These are phyloP conservation scores for Stagonosporopsis tanaceti DNA, from an alignment of 2,329 filamentous ascomycete genomes.

Conservation along the genomic window DNA sequence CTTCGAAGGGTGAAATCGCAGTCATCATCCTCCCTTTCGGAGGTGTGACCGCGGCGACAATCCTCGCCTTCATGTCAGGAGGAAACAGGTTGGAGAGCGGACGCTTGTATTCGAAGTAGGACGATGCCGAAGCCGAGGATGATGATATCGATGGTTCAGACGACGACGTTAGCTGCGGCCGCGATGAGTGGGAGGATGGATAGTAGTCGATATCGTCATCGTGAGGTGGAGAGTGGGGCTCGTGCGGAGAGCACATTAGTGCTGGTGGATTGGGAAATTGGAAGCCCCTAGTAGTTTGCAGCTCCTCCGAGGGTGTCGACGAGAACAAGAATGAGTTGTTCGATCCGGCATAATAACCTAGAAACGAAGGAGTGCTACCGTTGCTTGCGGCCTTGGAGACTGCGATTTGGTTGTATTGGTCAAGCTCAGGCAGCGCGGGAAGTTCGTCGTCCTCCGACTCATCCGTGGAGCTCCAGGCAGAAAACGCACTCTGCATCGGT, in stretches of 20 bases:
- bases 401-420: slow-evolving; percentile 6
- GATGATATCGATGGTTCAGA: slow-evolving; percentile 45
- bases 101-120: slow-evolving; percentile 47
- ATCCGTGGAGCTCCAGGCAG: slow-evolving; percentile 49
- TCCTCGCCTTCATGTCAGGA: slow-evolving; percentile 35
- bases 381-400: slow-evolving; percentile 28
- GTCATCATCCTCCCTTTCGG: slow-evolving; percentile 35
- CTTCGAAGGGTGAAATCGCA: slow-evolving; percentile 47
- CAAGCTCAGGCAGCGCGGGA: slow-evolving; percentile 25
- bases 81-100: slow-evolving; percentile 28
- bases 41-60: slow-evolving; percentile 45
- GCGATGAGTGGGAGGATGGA: slow-evolving; percentile 36
- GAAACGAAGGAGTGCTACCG: slow-evolving; percentile 39
- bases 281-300: slow-evolving; percentile 30
- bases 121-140: slow-evolving; percentile 35
- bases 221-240: slow-evolving; percentile 15
- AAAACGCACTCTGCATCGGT: slow-evolving; percentile 46
- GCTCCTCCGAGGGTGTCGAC: slow-evolving; percentile 39
- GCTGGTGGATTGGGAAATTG: slow-evolving; percentile 32
- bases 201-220: slow-evolving; percentile 29
- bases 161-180: slow-evolving; percentile 40
- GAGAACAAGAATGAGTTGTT: slow-evolving; percentile 44
- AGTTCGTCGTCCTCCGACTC: slow-evolving; percentile 38
- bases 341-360: slow-evolving; percentile 41
- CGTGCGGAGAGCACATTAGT: slow-evolving; percentile 21